phyloP scores from a whole-genome alignment of 148 eudicot genomes.

The Rhododendron simsii region DNA sequence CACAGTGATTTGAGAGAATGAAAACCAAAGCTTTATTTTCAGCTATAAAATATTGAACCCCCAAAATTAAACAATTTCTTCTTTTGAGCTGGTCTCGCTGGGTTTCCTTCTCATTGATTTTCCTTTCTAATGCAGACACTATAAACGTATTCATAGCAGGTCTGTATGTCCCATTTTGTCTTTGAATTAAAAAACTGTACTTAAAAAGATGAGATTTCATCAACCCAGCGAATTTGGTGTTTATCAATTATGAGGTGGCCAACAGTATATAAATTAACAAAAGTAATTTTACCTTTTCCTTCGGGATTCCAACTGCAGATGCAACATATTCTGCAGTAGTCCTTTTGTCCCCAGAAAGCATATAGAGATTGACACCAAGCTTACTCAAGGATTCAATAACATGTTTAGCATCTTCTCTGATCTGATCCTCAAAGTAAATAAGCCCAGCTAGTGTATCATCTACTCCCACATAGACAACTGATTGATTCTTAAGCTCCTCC shows the following conservation, averaged over 20 bases:
- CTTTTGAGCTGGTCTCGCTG: background rate
- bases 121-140: background rate
- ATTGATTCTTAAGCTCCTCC: constrained; percentile 70
- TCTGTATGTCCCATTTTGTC: background rate
- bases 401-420: constrained; percentile 84
- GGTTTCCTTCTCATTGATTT: background rate
- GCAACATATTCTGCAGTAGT: constrained; percentile 90
- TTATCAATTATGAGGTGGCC: background rate
- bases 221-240: background rate
- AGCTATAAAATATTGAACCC: background rate
- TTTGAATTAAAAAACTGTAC: background rate
- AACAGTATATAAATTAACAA: background rate
- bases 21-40: background rate
- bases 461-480: constrained; percentile 86
- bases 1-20: background rate
- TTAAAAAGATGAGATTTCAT: background rate
- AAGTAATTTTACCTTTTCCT: constrained; percentile 38
- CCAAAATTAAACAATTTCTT: background rate
- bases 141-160: background rate
- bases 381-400: constrained; percentile 65
- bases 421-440: constrained; percentile 90
- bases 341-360: constrained; percentile 91
- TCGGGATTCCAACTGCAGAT: constrained; percentile 82
- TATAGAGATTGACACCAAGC: constrained; percentile 67
- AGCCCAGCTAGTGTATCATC: constrained; percentile 74